Percentiles rank a stretch among this genome's conserved stretches.
These are phyloP conservation scores for Colletotrichum graminicola DNA, from an alignment of 2,329 filamentous ascomycete genomes.

Conservation along the genomic window DNA sequence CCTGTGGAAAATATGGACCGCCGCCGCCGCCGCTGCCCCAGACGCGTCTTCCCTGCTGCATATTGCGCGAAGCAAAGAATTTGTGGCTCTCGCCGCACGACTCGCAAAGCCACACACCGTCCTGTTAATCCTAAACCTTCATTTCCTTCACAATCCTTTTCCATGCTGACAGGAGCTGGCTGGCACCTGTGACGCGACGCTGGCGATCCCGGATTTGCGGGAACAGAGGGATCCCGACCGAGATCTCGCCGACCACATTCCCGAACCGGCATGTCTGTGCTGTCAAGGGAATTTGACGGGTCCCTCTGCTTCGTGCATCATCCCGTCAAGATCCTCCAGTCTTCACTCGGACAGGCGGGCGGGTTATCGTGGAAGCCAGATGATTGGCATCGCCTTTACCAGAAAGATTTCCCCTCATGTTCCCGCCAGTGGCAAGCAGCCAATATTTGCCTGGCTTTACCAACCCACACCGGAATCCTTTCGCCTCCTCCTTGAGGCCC, in stretches of 20 bases:
- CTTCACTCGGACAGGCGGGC: neutral
- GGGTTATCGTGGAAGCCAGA: neutral
- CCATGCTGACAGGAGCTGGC: constrained; percentile 23
- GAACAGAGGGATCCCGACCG: neutral
- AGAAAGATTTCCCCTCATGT: constrained; percentile 8
- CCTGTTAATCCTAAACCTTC: constrained; percentile 39
- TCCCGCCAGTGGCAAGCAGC: neutral
- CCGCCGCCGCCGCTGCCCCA: constrained; percentile 27
- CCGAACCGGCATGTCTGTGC: neutral
- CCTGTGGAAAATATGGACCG: constrained; percentile 23
- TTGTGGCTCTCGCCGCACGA: constrained; percentile 38
- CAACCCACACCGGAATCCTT: neutral
- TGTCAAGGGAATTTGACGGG: neutral
- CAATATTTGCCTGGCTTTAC: constrained; percentile 20
- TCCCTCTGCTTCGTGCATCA: constrained; percentile 3
- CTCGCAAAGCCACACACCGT: constrained; percentile 36
- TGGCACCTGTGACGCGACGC: constrained; percentile 12
- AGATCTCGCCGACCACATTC: constrained; percentile 3
- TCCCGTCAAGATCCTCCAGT: neutral
- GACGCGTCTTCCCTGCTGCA: constrained; percentile 33
- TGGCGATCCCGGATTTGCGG: constrained; percentile 27
- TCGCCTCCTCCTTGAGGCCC: neutral
- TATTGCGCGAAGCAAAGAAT: constrained; percentile 29
- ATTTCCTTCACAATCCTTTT: constrained; percentile 35
- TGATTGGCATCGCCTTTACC: constrained; percentile 10